Evolutionary conservation across 768 basidiomycete genomes (phyloP).

Genomic region (Mycena olivaceomarginata): DNA sequence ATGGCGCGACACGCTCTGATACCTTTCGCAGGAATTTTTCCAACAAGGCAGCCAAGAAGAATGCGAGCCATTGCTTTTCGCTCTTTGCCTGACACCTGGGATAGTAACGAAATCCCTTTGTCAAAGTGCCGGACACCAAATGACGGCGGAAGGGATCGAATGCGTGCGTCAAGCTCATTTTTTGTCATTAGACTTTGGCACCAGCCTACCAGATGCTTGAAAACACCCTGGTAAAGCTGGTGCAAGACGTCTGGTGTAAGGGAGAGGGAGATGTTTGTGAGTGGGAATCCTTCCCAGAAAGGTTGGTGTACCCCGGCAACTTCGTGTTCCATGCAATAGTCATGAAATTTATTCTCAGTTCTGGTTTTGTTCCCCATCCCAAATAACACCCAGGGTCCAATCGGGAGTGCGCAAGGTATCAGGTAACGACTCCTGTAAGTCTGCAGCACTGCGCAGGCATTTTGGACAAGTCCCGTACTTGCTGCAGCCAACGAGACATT

Average conservation of each 20-base stretch:
- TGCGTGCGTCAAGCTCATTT: slow-evolving; percentile 53
- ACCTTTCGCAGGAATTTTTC: slow-evolving; percentile 31
- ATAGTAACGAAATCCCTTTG: slow-evolving; percentile 60
- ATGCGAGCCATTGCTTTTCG: slow-evolving; percentile 58
- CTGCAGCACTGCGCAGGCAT: slow-evolving; percentile 39
- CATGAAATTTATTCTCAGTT: slow-evolving; percentile 13
- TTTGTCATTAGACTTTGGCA: slow-evolving; percentile 42
- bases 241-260: slow-evolving; percentile 55
- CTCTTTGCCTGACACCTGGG: slow-evolving; percentile 62
- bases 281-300: slow-evolving; percentile 57
- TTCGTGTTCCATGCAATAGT: slow-evolving; percentile 29
- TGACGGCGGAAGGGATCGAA: slow-evolving; percentile 15
- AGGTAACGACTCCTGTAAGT: slow-evolving; percentile 28
- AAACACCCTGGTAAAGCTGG: too few relatives aligned
- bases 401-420: neutral
- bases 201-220: too few relatives aligned
- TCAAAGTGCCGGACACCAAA: too few relatives aligned
- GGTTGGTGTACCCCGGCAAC: slow-evolving; percentile 45
- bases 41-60: slow-evolving; percentile 53
- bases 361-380: neutral
- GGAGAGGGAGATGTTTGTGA: slow-evolving; percentile 53
- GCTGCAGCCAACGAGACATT: slow-evolving; percentile 56
- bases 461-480: slow-evolving; percentile 47
- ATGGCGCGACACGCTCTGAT: slow-evolving; percentile 46
- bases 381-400: slow-evolving; percentile 8